phyloP scores from a whole-genome alignment of 2,329 filamentous ascomycete species.

The Venturia pyrina region DNA sequence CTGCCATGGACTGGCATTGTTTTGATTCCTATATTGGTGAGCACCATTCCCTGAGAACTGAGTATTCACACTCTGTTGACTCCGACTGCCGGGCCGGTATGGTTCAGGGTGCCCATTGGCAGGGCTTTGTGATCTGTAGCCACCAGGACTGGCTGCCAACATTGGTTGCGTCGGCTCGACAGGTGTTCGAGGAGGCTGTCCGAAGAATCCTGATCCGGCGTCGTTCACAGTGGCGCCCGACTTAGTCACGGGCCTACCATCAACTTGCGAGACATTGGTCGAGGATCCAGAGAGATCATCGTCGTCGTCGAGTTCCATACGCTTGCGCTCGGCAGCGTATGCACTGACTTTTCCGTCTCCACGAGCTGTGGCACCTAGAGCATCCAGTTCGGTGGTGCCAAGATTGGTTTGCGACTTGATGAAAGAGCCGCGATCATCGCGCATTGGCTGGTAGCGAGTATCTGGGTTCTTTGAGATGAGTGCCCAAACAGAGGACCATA shows the following conservation, averaged over 20 bases:
- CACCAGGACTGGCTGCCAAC: slow-evolving; percentile 26
- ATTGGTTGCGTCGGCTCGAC: slow-evolving; percentile 20
- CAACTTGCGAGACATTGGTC: slow-evolving; percentile 25
- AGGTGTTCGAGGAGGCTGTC: slow-evolving; percentile 38
- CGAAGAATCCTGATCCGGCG: slow-evolving; percentile 24
- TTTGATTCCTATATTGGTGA: slow-evolving; percentile 35
- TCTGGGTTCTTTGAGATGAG: slow-evolving; percentile 89
- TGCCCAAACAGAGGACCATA: slow-evolving; percentile 66
- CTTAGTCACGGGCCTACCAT: slow-evolving; percentile 29
- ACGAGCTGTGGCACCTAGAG: slow-evolving; percentile 14
- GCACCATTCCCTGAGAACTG: slow-evolving; percentile 22
- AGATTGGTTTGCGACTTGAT: slow-evolving; percentile 72
- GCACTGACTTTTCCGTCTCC: slow-evolving; percentile 59
- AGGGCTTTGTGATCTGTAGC: slow-evolving; percentile 18
- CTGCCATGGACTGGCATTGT: slow-evolving; percentile 54
- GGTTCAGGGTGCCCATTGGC: background rate
- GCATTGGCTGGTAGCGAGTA: slow-evolving; percentile 91
- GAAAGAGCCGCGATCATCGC: slow-evolving; percentile 89
- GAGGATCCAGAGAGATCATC: slow-evolving; percentile 56
- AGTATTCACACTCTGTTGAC: slow-evolving; percentile 18
- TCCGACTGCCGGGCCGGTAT: slow-evolving; percentile 8
- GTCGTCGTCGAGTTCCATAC: slow-evolving; percentile 61
- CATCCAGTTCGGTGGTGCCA: slow-evolving; percentile 68
- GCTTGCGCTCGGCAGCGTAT: slow-evolving; percentile 65
- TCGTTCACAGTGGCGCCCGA: slow-evolving; percentile 15